Base-by-base conservation (phyloP, 192 early-diverging fungal genomes). In the Podila clonocystis region DNA sequence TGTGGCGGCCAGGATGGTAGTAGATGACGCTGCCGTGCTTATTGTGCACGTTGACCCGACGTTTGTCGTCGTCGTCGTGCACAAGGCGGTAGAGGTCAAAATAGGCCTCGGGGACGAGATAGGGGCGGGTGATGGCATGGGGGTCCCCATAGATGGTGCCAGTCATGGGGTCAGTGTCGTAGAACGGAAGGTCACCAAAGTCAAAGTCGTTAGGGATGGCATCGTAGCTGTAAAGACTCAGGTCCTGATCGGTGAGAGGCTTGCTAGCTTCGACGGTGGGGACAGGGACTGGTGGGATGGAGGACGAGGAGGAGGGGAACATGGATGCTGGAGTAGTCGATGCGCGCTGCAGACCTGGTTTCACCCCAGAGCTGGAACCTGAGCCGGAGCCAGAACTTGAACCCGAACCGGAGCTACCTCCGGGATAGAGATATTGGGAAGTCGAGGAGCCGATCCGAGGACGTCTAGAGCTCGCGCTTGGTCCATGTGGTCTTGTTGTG, bases 1-100 rank as follows among this genome's bases (percentile, higher is more conserved):
- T 80, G n/a, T 80, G 76, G 61, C 76, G 70, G 31, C 76, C 76
- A 36, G 76, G 76, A 36, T 80, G 76, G 55, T 68, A 80, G n/a
- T 68, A 72, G 9, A 80, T 29, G 11, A 80, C 30, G 12, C 45
- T 36, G 0, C 70, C 70, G 22, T 80, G 58, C 57, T 80, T 80
- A 66, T 80, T 80, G 57, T 72, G 68, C 34, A 80, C 31, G 15
- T 80, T 80, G 41, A 63, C 68, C 57, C 61, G 57, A 17, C 70
- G 70, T 20, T 60, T 70, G 9, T 80, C 76, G 15, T 49, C 30
- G 19, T 55, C 41, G 26, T 80, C 76, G n/a, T 80, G 70, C 7
- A 33, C 65, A 5, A 80, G 12, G 1, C 61, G 65, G 41, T 80
- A 80, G 19, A 68, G 70, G 34, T 80, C 76, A 60, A 72, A 72